Conservation (phyloP, 768 basidiomycete genomes). For the Roridomyces roridus region DNA sequence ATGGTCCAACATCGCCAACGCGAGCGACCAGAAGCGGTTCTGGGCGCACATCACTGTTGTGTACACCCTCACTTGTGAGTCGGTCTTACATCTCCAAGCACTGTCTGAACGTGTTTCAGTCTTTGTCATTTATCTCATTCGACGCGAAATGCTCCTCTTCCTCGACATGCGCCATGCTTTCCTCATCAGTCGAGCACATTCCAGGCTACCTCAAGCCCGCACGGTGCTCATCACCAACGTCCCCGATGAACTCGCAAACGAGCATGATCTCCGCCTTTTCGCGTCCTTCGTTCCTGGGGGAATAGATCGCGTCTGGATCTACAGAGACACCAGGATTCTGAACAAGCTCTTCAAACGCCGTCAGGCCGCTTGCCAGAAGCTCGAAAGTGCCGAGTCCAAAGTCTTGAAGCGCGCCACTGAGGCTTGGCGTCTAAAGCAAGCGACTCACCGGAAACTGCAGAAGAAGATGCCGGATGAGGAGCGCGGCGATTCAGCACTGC, state of each 20-base stretch:
- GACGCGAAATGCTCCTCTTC: slow-evolving; percentile 63
- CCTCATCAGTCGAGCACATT: slow-evolving; percentile 64
- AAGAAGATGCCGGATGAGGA: slow-evolving; percentile 38
- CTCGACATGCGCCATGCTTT: slow-evolving; percentile 62
- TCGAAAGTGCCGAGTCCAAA: slow-evolving; percentile 62
- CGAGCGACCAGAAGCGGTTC: slow-evolving; percentile 48
- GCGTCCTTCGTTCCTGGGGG: slow-evolving; percentile 75
- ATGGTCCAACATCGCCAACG: slow-evolving; percentile 53
- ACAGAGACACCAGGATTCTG: slow-evolving; percentile 54
- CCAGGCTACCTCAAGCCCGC: slow-evolving; percentile 64
- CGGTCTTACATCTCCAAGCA: slow-evolving; percentile 14
- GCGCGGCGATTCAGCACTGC: slow-evolving; percentile 20
- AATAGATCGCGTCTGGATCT: slow-evolving; percentile 71
- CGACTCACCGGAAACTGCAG: slow-evolving; percentile 38
- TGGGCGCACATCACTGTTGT: slow-evolving; percentile 63
- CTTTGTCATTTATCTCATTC: slow-evolving; percentile 66
- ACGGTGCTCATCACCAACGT: slow-evolving; percentile 74
- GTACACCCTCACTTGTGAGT: slow-evolving; percentile 55
- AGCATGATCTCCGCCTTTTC: slow-evolving; percentile 54
- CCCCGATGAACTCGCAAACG: slow-evolving; percentile 57
- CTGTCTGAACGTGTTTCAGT: slow-evolving; percentile 38
- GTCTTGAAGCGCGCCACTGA: slow-evolving; percentile 49
- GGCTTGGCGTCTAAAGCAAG: slow-evolving; percentile 47
- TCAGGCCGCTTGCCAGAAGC: slow-evolving; percentile 52
- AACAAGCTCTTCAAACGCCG: slow-evolving; percentile 51